phyloP scores from a whole-genome alignment of 176 grass and related monocot species.

The Lolium multiflorum region DNA sequence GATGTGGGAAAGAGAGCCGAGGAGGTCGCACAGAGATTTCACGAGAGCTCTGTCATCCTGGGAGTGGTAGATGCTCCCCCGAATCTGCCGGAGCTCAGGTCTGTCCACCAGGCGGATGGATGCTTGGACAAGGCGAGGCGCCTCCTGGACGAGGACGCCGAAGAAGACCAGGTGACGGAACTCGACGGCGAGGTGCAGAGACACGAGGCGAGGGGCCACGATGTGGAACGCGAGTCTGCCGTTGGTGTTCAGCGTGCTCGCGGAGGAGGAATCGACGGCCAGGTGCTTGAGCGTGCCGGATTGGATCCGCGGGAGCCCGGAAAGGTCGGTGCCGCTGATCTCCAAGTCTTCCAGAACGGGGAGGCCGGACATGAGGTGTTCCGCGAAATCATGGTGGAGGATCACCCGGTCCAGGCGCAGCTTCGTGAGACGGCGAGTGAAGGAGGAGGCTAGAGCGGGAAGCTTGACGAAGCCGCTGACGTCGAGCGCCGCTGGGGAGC shows the following conservation, averaged over 20 bases:
- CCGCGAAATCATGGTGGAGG: not conserved
- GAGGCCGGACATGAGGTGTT: not conserved
- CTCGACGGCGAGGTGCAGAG: not conserved
- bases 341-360: not conserved
- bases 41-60: not conserved
- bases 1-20: not conserved
- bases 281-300: not conserved
- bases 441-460: not conserved
- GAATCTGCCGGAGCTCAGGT: not conserved
- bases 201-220: not conserved
- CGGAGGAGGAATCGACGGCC: not conserved
- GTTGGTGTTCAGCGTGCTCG: not conserved
- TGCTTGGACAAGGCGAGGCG: not conserved
- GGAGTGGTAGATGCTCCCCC: not conserved
- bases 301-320: not conserved
- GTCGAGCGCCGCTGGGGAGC: not conserved
- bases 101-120: not conserved
- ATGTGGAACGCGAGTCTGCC: not conserved
- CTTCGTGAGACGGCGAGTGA: not conserved
- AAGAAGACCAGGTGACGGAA: not conserved
- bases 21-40: not conserved
- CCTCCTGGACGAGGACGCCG: not conserved
- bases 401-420: not conserved
- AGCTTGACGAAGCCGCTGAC: not conserved
- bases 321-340: not conserved